Evolutionary conservation across 345 rosid genomes (phyloP), one percentile per base, ranked within the genome.

Genomic region (Laguncularia racemosa): DNA sequence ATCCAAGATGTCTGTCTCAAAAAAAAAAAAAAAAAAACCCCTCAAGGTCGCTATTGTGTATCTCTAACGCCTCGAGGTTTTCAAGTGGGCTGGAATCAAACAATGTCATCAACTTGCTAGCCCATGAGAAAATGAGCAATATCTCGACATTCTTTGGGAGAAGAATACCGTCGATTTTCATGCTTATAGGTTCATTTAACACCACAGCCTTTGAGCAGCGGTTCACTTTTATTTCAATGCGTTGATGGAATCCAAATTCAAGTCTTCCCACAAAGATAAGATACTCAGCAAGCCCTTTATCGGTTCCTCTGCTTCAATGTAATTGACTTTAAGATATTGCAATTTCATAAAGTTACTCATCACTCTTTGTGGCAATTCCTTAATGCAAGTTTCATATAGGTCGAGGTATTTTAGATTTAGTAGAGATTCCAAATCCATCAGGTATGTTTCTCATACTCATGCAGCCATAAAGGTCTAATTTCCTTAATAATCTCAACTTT

Each of bases 361-460:
- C 18, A 63, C n/a, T 12, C 67, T 69, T 17, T 20, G 8, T 0
- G 57, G 53, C 0, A 72, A 9, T 14, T 16, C 15, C 2, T 17
- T 12, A 17, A 51, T 50, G 40, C 23, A 3, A 15, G 15, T 18
- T 0, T 12, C 0, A n/a, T 2, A 21, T 11, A 62, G 28, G 44
- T 55, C 15, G 17, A 61, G 62, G 46, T 38, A 61, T 49, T 14
- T 61, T 5, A 75, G 65, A 38, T 67, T 67, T 18, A 26, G 48
- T 43, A 71, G 43, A 12, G 0, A 48, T 26, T 70, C 55, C 58
- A 71, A n/a, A 16, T 16, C 71, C 76, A 43, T 60, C 33, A 16
- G 72, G 72, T 1, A 64, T 43, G 14, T 49, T 15, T 13, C 19
- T 33, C 18, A 71, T 57, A 4, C 1, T 18, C 0, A 43, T 60